These are phyloP conservation scores for Skeletonema costatum DNA, from an alignment of 108 stramenopile genomes.

Conservation along the genomic window DNA sequence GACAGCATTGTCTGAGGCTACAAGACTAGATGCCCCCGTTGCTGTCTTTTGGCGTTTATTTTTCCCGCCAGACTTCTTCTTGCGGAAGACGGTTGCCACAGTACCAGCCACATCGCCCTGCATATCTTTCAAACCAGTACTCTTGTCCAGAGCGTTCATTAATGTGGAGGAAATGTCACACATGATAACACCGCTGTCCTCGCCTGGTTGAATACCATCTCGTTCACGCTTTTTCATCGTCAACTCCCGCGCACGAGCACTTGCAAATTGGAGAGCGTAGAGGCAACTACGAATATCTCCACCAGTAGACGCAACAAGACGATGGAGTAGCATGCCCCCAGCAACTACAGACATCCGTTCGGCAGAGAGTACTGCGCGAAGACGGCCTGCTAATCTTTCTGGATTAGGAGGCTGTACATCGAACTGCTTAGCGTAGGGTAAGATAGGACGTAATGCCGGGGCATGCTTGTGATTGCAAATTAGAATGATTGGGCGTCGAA, in stretches of 20 bases:
- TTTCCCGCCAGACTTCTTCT: slow-evolving; percentile 26
- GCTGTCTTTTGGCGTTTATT: slow-evolving; percentile 24
- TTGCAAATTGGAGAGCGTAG: slow-evolving; percentile 92
- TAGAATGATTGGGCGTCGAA: slow-evolving; percentile 93
- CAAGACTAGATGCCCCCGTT: not conserved
- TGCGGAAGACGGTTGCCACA: slow-evolving; percentile 66
- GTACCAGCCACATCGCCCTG: slow-evolving; percentile 70
- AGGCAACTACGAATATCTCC: slow-evolving; percentile 94
- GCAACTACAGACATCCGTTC: slow-evolving; percentile 65
- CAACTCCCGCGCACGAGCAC: slow-evolving; percentile 53
- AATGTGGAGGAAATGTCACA: slow-evolving; percentile 67
- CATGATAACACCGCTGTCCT: slow-evolving; percentile 2
- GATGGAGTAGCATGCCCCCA: slow-evolving; percentile 60
- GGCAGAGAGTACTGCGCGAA: slow-evolving; percentile 72
- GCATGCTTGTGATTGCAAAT: slow-evolving; percentile 98
- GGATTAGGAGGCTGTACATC: slow-evolving; percentile 74
- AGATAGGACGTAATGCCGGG: slow-evolving; percentile 89
- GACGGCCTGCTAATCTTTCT: slow-evolving; percentile 76
- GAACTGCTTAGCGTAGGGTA: slow-evolving; percentile 86
- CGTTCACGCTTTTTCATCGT: slow-evolving; percentile 34
- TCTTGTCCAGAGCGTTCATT: slow-evolving; percentile 49
- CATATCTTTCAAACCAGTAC: slow-evolving; percentile 76
- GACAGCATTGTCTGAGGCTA: slow-evolving; percentile 4
- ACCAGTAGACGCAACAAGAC: slow-evolving; percentile 68
- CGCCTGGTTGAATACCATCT: slow-evolving; percentile 10